Evolutionary conservation across 257 asterid genomes (phyloP), one percentile per base, ranked within the genome.

Genomic region (Fraxinus cuspidata): DNA sequence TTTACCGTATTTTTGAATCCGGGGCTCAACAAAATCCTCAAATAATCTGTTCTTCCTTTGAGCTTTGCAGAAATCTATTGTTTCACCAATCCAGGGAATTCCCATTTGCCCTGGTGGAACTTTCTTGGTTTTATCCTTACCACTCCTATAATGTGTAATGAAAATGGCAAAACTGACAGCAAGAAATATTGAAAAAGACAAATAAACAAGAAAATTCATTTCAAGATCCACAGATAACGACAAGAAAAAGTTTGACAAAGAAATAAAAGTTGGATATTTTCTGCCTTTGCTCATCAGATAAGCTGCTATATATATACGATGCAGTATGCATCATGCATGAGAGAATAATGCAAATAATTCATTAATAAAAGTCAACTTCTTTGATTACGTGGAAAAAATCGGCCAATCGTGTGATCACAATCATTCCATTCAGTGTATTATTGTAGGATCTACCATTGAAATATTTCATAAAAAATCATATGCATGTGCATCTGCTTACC

Each of bases 81-180:
- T 90, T 82, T 94, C 98, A 7, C 98, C 98, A 15, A 92, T 87
- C 93, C 92, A 94, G 28, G 97, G 98, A 44, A 84, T 21, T 2
- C 98, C 97, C 89, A 92, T 80, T 65, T 80, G 81, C 44, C 98
- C 98, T 27, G 97, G 97, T 27, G 98, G 97, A 4, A 92, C 75
- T 65, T 37, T 85, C 83, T 83, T 84, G 79, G 21, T 49, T 31
- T 65, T 85, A 47, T 65, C 19, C 58, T 73, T 73, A 21, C 35
- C 47, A 23, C 56, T 86, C 65, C 13, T 81, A 64, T 32, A 79
- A 21, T 65, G 81, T 25, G 18, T 70, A 29, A 88, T 31, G 7
- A 85, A n/a, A 23, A 89, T 21, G 60, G 84, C 78, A 56, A 88
- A 4, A 3, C 75, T n/a, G 21, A 84, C 29, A 2, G 85, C 81